Conservation (phyloP, 768 basidiomycete genomes). For the Russula earlei region DNA sequence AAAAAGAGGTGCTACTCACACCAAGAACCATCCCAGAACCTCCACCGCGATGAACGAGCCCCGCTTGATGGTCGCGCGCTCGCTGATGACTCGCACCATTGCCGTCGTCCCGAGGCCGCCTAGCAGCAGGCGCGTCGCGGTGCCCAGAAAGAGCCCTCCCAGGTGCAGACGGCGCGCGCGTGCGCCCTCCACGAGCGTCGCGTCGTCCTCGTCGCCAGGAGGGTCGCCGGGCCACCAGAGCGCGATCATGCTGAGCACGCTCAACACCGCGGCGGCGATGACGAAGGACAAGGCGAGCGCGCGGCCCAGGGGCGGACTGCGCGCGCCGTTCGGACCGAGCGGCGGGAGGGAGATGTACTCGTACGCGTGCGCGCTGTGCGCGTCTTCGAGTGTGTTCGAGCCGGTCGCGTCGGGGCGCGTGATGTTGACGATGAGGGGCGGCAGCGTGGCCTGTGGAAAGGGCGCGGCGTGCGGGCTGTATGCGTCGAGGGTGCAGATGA, state of each 20-base stretch:
- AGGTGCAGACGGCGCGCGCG: not conserved
- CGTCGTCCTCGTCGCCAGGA: not conserved
- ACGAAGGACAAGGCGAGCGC: conserved; percentile 12
- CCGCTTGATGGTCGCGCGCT: not conserved
- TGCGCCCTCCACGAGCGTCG: conserved; percentile 4
- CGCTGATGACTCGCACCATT: conserved; percentile 7
- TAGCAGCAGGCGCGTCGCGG: conserved; percentile 6
- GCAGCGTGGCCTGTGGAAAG: not conserved
- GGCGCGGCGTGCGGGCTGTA: conserved; percentile 5
- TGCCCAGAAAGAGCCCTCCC: not conserved
- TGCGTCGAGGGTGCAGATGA: conserved; percentile 15
- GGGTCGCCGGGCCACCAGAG: conserved; percentile 4
- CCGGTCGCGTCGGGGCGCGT: not conserved
- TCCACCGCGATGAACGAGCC: conserved; percentile 13
- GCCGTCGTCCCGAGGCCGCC: conserved; percentile 15
- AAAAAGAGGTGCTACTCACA: conserved; percentile 2
- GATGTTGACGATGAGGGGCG: not conserved
- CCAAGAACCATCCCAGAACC: conserved; percentile 16
- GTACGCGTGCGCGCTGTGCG: not conserved
- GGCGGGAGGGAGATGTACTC: conserved; percentile 2
- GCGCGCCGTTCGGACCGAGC: not conserved
- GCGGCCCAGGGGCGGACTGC: not conserved
- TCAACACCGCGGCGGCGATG: conserved; percentile 2
- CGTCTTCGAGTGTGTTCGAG: not conserved
- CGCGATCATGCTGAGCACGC: conserved; percentile 6